Base-by-base conservation (phyloP, 768 basidiomycete genomes). In the Leccinellum rugosiceps region DNA sequence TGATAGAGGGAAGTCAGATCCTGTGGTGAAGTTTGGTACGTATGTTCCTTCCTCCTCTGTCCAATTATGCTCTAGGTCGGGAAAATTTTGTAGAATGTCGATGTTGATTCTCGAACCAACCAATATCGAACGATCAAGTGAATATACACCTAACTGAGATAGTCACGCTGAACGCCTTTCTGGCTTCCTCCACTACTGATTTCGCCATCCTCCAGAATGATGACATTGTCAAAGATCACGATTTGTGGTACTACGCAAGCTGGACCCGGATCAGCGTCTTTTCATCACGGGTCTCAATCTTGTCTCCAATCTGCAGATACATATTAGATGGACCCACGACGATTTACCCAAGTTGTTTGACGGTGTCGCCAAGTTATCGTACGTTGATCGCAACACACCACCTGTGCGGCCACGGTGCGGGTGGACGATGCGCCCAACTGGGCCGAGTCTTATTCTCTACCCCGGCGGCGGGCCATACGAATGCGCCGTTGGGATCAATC, bases 351-450 rank as follows among this genome's bases (percentile, higher is more conserved):
- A 77, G 44, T 75, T 92, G 48, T 80, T 92, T 43, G 80, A 79
- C 1, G 75, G 78, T 43, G 81, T 90, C 59, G 85, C 90, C 85
- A 94, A 57, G 78, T 94, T 26, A 76, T 93, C 50, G 92, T 93
- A 69, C 67, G 90, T 79, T 25, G 9, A 46, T 41, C 28, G 5
- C 25, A 17, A n/a, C n/a, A n/a, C n/a, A 15, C 15, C 23, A n/a
- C 4, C 17, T 41, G n/a, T n/a, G n/a, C 0, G 38, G 38, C 25
- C 7, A 14, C 4, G 6, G 2, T 3, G 2, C 23, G 67, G 68
- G 58, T 61, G 77, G 81, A 75, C 64, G 52, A 76, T 78, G 67
- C 74, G 72, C 63, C 71, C n/a, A 65, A 72, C 38, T 76, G 80
- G 6, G 69, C 72, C 4, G 76, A 80, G 46, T 82, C 56, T 75